Percentiles rank a stretch among this genome's conserved stretches.
These are phyloP conservation scores for Kondoa subrosea DNA, from an alignment of 768 basidiomycete genomes.

Conservation along the genomic window DNA sequence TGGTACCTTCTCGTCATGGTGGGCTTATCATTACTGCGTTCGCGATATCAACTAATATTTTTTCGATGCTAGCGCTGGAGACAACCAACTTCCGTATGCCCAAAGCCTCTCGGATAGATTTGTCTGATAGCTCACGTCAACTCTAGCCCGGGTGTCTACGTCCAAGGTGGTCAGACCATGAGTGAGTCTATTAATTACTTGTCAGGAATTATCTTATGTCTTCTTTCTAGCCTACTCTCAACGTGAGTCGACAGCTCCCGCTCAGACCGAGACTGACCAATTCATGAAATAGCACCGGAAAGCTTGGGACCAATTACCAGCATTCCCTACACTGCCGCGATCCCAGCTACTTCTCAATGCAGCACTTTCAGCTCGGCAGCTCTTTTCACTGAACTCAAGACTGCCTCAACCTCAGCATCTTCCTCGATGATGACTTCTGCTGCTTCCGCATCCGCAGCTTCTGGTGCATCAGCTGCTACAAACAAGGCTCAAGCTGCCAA, in stretches of 20 bases:
- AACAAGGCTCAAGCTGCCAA: not conserved
- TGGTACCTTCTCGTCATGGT: conserved; percentile 50
- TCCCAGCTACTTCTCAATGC: conserved; percentile 29
- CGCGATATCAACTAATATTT: too few relatives aligned
- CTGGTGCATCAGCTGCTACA: not conserved
- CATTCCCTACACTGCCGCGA: conserved; percentile 28
- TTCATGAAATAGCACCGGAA: not conserved
- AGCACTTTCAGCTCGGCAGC: conserved; percentile 21
- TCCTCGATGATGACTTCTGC: not conserved
- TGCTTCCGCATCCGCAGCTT: not conserved
- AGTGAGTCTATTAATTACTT: not conserved
- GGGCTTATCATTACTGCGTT: too few relatives aligned
- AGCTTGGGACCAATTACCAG: conserved; percentile 7
- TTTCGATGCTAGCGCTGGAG: too few relatives aligned
- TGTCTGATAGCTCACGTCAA: too few relatives aligned
- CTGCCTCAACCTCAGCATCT: not conserved
- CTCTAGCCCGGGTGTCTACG: conserved; percentile 38
- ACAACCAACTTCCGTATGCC: conserved; percentile 48
- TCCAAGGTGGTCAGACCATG: conserved; percentile 31
- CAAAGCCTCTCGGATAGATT: too few relatives aligned
- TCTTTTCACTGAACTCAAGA: conserved; percentile 20
- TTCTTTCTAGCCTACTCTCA: not conserved
- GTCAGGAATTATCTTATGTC: not conserved
- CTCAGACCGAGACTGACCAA: not conserved
- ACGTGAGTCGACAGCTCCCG: not conserved